Conservation (phyloP, 176 grass and related monocot species). For the Bolboschoenus planiculmis region DNA sequence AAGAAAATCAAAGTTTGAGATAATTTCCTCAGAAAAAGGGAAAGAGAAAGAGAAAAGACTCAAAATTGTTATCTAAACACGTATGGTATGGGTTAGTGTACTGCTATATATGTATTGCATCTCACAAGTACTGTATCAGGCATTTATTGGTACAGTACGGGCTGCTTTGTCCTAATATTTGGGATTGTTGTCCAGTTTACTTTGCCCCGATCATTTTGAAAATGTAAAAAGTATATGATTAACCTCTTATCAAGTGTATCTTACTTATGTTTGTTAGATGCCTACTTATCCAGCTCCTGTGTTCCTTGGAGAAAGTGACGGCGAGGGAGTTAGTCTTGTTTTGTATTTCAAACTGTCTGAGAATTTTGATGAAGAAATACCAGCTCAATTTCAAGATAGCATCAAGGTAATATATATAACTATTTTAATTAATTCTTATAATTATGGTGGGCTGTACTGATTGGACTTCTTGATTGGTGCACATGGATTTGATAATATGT, state of each 20-base stretch:
- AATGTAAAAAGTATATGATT: conserved; percentile 1
- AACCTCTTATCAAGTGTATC: conserved; percentile 17
- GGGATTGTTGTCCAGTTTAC: neutral
- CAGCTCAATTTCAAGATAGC: conserved; percentile 70
- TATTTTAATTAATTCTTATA: neutral
- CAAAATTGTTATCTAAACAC: neutral
- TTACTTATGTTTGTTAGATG: conserved; percentile 41
- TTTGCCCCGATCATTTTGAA: neutral
- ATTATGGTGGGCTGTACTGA: neutral
- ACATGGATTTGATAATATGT: neutral
- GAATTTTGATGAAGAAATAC: conserved; percentile 81
- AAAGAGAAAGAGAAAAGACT: neutral
- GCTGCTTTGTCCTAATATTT: neutral
- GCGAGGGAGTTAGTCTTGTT: conserved; percentile 71
- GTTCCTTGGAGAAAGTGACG: conserved; percentile 89
- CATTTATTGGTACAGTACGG: neutral
- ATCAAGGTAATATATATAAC: conserved; percentile 44
- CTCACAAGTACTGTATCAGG: neutral
- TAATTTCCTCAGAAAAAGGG: neutral
- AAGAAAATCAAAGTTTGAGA: neutral
- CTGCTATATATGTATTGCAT: neutral
- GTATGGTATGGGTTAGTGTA: neutral
- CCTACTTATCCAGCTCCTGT: conserved; percentile 94
- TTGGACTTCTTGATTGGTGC: neutral
- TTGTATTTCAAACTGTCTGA: conserved; percentile 86